Evolutionary conservation across 805 yeast genomes (phyloP), one percentile per base, ranked within the genome.

Genomic region (Sungouiozyma intestinalis): DNA sequence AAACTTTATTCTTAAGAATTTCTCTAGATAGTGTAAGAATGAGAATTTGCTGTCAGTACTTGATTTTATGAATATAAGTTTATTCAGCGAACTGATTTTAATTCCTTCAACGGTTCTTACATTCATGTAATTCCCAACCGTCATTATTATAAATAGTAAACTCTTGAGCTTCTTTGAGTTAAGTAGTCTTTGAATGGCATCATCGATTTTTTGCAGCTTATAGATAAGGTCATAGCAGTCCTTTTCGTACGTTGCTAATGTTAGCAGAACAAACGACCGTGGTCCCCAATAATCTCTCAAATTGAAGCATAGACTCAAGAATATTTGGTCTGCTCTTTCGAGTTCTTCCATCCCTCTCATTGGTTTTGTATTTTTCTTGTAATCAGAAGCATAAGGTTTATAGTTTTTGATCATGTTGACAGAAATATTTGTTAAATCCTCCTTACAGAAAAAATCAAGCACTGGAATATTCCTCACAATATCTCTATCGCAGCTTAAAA

Each of bases 101-200:
- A 83, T 81, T 16, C 94, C 94, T 29, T 68, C 68, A 0, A 85
- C 87, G 47, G 73, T 72, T 52, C 79, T 82, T 52, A 80, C 86
- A 56, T 83, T 83, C 92, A 83, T 83, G 51, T 74, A 81, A 52
- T 83, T 83, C 47, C 92, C 94, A 43, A 83, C 75, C 13, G 79
- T 77, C 49, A 80, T 73, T 46, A 83, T 79, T 35, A 83, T 74
- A 47, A 74, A 77, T 45, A 83, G 71, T 2, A 82, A 73, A 41
- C 69, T 68, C 47, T 75, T 70, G 53, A 83, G 69, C 33, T 75
- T 69, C 15, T 66, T 52, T 0, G 86, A 80, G 13, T 66, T 62
- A 40, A 65, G 68, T 18, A 83, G 65, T 21, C 72, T 67, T 24
- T 68, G 73, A 17, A 79, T 70, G 0, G 83, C 81, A 38, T 68